Conservation (phyloP, 805 yeast genomes). For the Jamesozyma spencerorum region DNA sequence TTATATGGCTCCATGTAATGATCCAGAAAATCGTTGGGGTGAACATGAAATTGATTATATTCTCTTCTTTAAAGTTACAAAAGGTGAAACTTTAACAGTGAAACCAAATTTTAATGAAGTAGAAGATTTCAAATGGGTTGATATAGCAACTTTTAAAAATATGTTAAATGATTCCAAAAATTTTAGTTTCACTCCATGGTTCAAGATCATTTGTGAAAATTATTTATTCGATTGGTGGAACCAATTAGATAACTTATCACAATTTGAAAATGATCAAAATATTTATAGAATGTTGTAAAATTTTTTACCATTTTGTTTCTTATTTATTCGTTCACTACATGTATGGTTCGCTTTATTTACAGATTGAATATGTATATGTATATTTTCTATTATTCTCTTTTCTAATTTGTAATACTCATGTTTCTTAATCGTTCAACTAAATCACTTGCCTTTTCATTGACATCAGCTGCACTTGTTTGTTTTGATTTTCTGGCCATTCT, state of each 20-base stretch:
- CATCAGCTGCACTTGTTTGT: constrained; percentile 2
- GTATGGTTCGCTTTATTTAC: neutral
- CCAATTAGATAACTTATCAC: constrained; percentile 48
- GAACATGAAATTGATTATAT: constrained; percentile 97
- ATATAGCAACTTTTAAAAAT: constrained; percentile 50
- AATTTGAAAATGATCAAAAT: constrained; percentile 34
- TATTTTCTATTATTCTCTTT: neutral
- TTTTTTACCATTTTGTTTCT: too few species aligned
- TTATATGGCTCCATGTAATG: constrained; percentile 77
- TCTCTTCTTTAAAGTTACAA: constrained; percentile 55
- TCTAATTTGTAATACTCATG: constrained; percentile 4
- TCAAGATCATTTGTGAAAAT: constrained; percentile 86
- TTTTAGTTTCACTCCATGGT: constrained; percentile 95
- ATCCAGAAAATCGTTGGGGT: constrained; percentile 60
- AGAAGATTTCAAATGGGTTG: constrained; percentile 68
- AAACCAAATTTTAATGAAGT: constrained; percentile 75
- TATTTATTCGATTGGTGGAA: constrained; percentile 94
- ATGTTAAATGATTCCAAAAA: constrained; percentile 59
- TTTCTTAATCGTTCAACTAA: constrained; percentile 6
- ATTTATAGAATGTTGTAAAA: constrained; percentile 29
- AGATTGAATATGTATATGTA: neutral
- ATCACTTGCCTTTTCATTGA: constrained; percentile 5
- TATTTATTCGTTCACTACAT: too few species aligned
- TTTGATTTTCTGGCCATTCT: constrained; percentile 1
- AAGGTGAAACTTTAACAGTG: constrained; percentile 37